Base-by-base conservation (phyloP, 108 stramenopile species). In the Stephanodiscus triporus region DNA sequence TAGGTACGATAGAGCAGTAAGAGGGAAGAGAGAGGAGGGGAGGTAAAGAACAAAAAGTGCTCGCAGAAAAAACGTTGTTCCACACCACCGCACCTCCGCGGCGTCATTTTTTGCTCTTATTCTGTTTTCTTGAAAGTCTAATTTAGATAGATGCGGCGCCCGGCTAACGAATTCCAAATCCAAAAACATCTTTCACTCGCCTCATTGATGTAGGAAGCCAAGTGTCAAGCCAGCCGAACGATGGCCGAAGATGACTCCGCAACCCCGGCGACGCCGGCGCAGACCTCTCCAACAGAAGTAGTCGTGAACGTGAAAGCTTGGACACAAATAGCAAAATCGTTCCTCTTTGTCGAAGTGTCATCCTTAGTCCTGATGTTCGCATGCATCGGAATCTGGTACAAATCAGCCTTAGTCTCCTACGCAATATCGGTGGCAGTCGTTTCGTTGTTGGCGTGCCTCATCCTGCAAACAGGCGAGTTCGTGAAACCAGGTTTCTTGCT, bases 361-460 rank as follows among this genome's bases (percentile, higher is more conserved):
- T 72, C 70, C 26, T 37, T 80, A 10, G 78, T 80, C 7, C 58
- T 80, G 26, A 64, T 80, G 66, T 80, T 80, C 32, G 32, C 78
- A 2, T 73, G 66, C 43, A 64, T 80, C 17, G 78, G 70, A 50
- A 62, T 53, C 16, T 80, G 57, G 61, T 19, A 17, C 7, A 17
- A 36, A 29, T 26, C 34, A 14, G 3, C 53, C 5, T 63, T 38
- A 3, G 24, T 30, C 20, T 53, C 51, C 10, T 80, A 80, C 63
- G 53, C 72, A 26, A 29, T 80, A 22, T 67, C 70, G 8, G 78
- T 80, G 7, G 60, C 78, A 2, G 58, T 68, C 11, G 55, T 80
- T 34, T 72, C 70, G 13, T 30, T 80, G 43, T 58, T 23, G 20
- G 66, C 62, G 13, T 80, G 78, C 42, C 65, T 80, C 30, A 45